Evolutionary conservation across 2,329 filamentous ascomycete species (phyloP).

Genomic region (Aspergillus fumigatus): DNA sequence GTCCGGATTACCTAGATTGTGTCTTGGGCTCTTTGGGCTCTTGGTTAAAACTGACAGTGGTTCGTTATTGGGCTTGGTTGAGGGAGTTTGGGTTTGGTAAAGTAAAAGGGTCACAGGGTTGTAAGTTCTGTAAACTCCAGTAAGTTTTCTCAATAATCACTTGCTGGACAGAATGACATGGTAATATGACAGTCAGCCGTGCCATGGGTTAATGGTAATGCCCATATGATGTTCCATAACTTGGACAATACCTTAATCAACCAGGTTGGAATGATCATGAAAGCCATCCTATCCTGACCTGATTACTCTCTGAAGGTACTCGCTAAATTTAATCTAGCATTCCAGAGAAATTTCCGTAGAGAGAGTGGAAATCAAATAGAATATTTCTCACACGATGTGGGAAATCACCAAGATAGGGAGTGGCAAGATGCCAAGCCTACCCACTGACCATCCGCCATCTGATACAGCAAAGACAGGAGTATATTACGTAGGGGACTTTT

Average conservation of each 20-base stretch:
- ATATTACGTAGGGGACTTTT: slow-evolving; percentile 15
- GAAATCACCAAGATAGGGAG: not conserved
- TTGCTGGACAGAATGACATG: not conserved
- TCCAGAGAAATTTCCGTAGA: not conserved
- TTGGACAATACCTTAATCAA: not conserved
- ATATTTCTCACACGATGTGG: not conserved
- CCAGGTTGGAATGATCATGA: not conserved
- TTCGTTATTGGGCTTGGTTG: not conserved
- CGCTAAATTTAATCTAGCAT: not conserved
- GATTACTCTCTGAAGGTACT: not conserved
- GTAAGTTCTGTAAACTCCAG: not conserved
- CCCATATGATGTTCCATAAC: not conserved
- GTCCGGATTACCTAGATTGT: not conserved
- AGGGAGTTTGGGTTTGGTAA: not conserved
- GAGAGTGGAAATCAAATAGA: not conserved
- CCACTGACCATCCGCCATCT: not conserved
- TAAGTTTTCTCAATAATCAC: not conserved
- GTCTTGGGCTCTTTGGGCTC: not conserved
- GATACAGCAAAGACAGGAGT: not conserved
- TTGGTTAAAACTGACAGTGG: not conserved
- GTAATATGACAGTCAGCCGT: not conserved
- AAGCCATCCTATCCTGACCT: not conserved
- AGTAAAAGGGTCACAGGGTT: not conserved
- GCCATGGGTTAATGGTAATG: not conserved
- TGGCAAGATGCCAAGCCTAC: not conserved